Percentiles rank a stretch among this genome's conserved stretches.
Evolutionary conservation across 495 filamentous ascomycete genomes (phyloP).

Genomic region (Aspergillus asperescens): DNA sequence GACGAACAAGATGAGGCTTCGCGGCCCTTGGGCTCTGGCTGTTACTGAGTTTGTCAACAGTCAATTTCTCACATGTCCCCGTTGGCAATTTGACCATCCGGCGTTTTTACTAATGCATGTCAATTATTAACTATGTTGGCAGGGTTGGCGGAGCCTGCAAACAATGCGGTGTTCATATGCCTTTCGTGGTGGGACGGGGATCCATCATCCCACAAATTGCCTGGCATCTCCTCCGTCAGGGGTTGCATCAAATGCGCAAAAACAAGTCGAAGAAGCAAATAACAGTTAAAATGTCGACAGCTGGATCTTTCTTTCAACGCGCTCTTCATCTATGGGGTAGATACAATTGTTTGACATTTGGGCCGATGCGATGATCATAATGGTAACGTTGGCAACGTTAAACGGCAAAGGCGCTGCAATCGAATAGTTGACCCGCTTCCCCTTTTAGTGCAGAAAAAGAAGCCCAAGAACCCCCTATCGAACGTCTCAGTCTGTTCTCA

Average conservation of each 20-base stretch:
- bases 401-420: slow-evolving; percentile 2
- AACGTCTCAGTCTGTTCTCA: slow-evolving; percentile 15
- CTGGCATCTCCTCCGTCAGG: slow-evolving; percentile 3
- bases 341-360: neutral
- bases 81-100: neutral
- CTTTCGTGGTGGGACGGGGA: neutral
- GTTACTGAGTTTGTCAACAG: neutral
- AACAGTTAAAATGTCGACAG: neutral
- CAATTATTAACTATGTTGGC: neutral
- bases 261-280: slow-evolving; percentile 1
- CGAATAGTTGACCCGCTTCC: slow-evolving; percentile 25
- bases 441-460: slow-evolving; percentile 25
- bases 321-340: neutral
- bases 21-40: neutral
- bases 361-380: neutral
- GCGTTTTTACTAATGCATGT: neutral
- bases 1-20: neutral
- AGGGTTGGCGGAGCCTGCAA: neutral
- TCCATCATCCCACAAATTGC: neutral
- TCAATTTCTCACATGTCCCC: neutral
- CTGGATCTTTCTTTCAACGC: neutral
- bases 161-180: neutral
- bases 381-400: neutral
- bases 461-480: slow-evolving; percentile 19
- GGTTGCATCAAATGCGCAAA: neutral